Percentiles rank a stretch among this genome's conserved stretches.
These are phyloP conservation scores for Neurospora sp. DNA, from an alignment of 495 filamentous ascomycete genomes.

Conservation along the genomic window DNA sequence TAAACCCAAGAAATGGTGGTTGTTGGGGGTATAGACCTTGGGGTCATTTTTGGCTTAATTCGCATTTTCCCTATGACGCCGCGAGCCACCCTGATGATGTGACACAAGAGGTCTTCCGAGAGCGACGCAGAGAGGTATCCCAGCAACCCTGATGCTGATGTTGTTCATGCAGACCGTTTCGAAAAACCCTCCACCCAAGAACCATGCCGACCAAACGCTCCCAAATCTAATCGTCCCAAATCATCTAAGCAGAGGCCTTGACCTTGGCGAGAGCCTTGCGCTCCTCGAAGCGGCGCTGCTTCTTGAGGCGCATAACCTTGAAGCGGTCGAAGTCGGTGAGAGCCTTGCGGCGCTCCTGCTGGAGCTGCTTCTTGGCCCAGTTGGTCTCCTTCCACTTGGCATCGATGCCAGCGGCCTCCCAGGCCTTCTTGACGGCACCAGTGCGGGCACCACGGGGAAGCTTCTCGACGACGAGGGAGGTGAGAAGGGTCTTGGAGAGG, in stretches of 20 bases:
- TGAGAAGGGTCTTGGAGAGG: constrained; percentile 75
- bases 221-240: constrained; percentile 11
- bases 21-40: constrained; percentile 7
- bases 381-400: constrained; percentile 77
- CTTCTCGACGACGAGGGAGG: constrained; percentile 78
- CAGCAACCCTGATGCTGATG: constrained; percentile 38
- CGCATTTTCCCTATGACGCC: constrained; percentile 38
- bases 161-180: constrained; percentile 36
- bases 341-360: constrained; percentile 72
- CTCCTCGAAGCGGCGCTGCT: constrained; percentile 95
- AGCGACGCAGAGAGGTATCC: constrained; percentile 36
- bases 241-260: constrained; percentile 38
- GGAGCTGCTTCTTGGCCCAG: constrained; percentile 82
- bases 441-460: constrained; percentile 80
- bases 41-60: constrained; percentile 26
- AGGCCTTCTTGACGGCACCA: constrained; percentile 68
- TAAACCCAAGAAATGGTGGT: background rate
- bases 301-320: constrained; percentile 96
- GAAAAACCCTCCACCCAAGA: constrained; percentile 28
- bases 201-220: constrained; percentile 30
- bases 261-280: constrained; percentile 84
- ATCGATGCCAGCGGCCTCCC: constrained; percentile 82
- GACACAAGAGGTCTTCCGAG: constrained; percentile 44
- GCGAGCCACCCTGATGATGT: constrained; percentile 30
- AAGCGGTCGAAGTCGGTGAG: constrained; percentile 98